Conservation (phyloP, 352 stramenopile genomes). For the Halophytophthora batemanensis region DNA sequence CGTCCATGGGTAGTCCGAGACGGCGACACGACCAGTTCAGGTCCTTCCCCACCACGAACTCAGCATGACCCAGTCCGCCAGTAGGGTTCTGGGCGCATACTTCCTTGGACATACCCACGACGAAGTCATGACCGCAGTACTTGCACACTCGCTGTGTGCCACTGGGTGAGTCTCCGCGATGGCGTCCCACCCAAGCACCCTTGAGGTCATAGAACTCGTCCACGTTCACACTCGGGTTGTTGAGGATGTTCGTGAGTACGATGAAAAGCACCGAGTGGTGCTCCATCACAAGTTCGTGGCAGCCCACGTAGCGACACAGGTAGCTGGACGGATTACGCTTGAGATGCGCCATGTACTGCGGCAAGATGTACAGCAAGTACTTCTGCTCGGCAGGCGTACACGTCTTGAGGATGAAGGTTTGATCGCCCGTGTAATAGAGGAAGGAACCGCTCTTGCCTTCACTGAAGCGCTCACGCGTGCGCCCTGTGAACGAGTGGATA, state of each 20-base stretch:
- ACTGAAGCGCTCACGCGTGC: slow-evolving; percentile 84
- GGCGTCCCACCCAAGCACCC: slow-evolving; percentile 88
- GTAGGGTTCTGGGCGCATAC: slow-evolving; percentile 63
- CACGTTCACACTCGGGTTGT: slow-evolving; percentile 81
- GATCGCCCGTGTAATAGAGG: slow-evolving; percentile 88
- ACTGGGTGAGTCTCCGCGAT: slow-evolving; percentile 51
- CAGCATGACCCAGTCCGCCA: slow-evolving; percentile 58
- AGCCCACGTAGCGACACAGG: slow-evolving; percentile 86
- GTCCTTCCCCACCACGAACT: slow-evolving; percentile 85
- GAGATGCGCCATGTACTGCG: slow-evolving; percentile 84
- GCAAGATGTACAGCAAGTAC: slow-evolving; percentile 84
- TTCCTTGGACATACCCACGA: slow-evolving; percentile 85
- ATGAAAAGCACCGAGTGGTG: slow-evolving; percentile 86
- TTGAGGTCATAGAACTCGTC: slow-evolving; percentile 90
- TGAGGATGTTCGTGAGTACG: slow-evolving; percentile 86
- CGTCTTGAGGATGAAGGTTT: slow-evolving; percentile 89
- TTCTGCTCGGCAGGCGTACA: slow-evolving; percentile 79
- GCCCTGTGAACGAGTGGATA: slow-evolving; percentile 71
- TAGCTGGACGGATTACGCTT: slow-evolving; percentile 84
- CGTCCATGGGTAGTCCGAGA: slow-evolving; percentile 65
- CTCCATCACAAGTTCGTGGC: slow-evolving; percentile 84
- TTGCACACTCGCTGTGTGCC: slow-evolving; percentile 82
- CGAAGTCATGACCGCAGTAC: slow-evolving; percentile 84
- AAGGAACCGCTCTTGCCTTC: slow-evolving; percentile 89
- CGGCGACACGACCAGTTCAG: slow-evolving; percentile 83